A percentile compares a stretch with the other conserved stretches of the same genome.
Conservation (phyloP, 2,329 filamentous ascomycete species). For the Alternaria postmessia region DNA sequence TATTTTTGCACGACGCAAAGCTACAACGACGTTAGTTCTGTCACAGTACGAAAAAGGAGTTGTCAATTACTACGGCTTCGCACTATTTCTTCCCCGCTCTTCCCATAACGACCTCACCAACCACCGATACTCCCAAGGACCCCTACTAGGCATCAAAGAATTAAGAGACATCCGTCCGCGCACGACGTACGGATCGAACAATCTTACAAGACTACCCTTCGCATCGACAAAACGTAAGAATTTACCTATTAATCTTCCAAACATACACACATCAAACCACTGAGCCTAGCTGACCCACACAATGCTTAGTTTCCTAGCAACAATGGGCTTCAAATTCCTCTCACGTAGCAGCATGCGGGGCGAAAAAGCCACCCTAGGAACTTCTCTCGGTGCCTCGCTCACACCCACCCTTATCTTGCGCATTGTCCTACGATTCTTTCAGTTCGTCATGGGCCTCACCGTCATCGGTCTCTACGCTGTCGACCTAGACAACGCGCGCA, state of each 20-base stretch:
- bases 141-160: background rate
- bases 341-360: constrained; percentile 38
- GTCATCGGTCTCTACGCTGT: constrained; percentile 74
- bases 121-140: background rate
- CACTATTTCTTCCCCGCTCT: constrained; percentile 4
- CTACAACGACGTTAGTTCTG: constrained; percentile 1
- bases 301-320: background rate
- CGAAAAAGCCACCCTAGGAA: constrained; percentile 39
- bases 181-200: background rate
- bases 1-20: background rate
- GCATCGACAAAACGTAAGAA: constrained; percentile 2
- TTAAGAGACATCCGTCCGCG: background rate
- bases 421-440: constrained; percentile 72
- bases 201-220: background rate
- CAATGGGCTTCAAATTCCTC: constrained; percentile 44
- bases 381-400: constrained; percentile 31
- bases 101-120: background rate
- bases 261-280: background rate
- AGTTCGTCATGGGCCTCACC: constrained; percentile 78
- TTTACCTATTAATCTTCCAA: background rate
- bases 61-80: background rate
- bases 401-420: constrained; percentile 53
- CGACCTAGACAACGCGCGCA: constrained; percentile 47
- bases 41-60: constrained; percentile 1
- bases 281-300: background rate